A percentile compares a stretch with the other conserved stretches of the same genome.
phyloP scores from a whole-genome alignment of 352 stramenopile species.

The Globisporangium nodosum region DNA sequence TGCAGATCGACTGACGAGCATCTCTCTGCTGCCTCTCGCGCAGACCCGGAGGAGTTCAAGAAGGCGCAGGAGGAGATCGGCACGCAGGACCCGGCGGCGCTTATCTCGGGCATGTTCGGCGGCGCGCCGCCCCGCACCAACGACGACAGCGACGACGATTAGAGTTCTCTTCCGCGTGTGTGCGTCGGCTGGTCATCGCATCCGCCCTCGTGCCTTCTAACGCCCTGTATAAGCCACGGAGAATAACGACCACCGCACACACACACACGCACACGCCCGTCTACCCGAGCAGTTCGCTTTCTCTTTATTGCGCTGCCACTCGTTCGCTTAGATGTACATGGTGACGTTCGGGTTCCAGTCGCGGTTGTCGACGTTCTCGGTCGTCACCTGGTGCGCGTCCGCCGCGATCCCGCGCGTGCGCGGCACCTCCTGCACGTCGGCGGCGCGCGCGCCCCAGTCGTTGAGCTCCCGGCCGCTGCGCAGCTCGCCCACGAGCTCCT shows the following conservation, averaged over 20 bases:
- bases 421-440: constrained; percentile 29
- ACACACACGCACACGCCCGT: too few species aligned
- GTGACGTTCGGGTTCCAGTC: constrained; percentile 72
- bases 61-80: constrained; percentile 83
- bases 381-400: constrained; percentile 64
- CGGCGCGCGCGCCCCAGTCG: constrained; percentile 54
- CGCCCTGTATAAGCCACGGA: not conserved
- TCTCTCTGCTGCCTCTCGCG: not conserved
- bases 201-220: not conserved
- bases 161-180: constrained; percentile 13
- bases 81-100: constrained; percentile 52
- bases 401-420: constrained; percentile 22
- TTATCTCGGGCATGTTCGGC: constrained; percentile 73
- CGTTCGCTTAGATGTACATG: constrained; percentile 52
- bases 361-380: constrained; percentile 50
- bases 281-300: not conserved
- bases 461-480: constrained; percentile 47
- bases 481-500: constrained; percentile 44
- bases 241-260: not conserved
- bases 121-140: constrained; percentile 30
- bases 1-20: not conserved
- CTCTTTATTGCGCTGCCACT: not conserved
- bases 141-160: constrained; percentile 76
- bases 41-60: constrained; percentile 84
- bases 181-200: not conserved